Evolutionary conservation across 2,329 filamentous ascomycete genomes (phyloP).

Genomic region (Sporothrix euskadiensis): DNA sequence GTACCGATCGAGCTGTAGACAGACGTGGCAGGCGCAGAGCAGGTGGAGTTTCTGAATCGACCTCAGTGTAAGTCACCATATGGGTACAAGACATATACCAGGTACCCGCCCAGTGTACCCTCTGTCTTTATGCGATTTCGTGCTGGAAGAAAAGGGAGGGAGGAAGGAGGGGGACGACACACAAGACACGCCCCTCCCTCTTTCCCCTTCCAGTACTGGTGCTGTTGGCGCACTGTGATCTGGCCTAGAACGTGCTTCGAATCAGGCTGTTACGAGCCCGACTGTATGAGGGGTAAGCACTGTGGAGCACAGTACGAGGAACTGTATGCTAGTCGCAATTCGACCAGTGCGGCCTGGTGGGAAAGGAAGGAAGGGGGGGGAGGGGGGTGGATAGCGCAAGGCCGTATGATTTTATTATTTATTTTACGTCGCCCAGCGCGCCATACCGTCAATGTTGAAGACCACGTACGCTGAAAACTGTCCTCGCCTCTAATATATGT

Average conservation of each 20-base stretch:
- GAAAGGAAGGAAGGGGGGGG: conserved; percentile 1
- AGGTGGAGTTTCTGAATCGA: neutral
- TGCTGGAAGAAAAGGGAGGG: neutral
- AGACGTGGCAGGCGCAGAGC: neutral
- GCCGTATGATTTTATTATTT: neutral
- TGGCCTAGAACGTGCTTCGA: neutral
- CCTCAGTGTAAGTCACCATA: neutral
- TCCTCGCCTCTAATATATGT: too few species aligned
- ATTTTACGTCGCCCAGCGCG: conserved; percentile 4
- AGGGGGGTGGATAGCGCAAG: conserved; percentile 14
- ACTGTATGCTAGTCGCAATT: conserved; percentile 20
- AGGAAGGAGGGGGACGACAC: neutral
- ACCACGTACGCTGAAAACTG: neutral
- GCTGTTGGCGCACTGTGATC: conserved; percentile 16
- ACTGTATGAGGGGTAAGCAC: neutral
- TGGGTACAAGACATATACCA: conserved; percentile 16
- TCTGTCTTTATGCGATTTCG: neutral
- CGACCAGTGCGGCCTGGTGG: neutral
- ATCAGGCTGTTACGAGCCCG: neutral
- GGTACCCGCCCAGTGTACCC: neutral
- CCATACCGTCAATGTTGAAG: neutral
- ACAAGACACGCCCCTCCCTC: conserved; percentile 9
- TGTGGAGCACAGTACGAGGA: neutral
- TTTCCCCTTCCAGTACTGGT: neutral
- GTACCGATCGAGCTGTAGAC: neutral